Evolutionary conservation across 768 basidiomycete species (phyloP), one percentile per base, ranked within the genome.

Genomic region (Suillus alpinus): DNA sequence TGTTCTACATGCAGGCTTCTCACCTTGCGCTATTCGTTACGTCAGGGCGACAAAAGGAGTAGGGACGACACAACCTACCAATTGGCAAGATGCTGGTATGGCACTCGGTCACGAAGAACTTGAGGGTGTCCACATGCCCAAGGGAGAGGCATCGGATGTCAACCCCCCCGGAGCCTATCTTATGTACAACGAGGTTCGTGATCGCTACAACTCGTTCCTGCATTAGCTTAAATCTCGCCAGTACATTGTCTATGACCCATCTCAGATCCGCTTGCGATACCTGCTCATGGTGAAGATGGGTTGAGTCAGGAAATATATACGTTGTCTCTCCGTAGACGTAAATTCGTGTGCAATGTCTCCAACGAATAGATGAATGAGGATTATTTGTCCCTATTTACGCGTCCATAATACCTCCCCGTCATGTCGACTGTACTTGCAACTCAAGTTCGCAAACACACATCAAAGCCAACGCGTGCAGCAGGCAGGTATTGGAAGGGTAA

Each of bases 401-500:
- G 31, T 59, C 58, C 10, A 32, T 58, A 51, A 58, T 37, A 36
- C 37, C 32, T 55, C 43, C 43, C 53, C 18, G 46, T 49, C 64
- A 73, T 74, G 72, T 73, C 72, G 31, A 73, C 73, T 26, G 56
- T 73, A 8, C 73, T 73, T 47, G 72, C 72, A 58, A 73, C 72
- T 0, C 66, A 75, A 56, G 72, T 73, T 52, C 81, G 86, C 62
- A 93, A 93, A 66, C 83, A 85, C 62, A 91, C 91, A 8, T 85
- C 88, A 23, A 85, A 91, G n/a, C 81, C 86, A 7, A 82, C 92
- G n/a, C 79, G 81, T 56, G 92, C 94, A 5, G 92, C 85, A 2
- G 89, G 85, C 6, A 89, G 94, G 3, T 95, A 96, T 74, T 92
- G 92, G 87, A 91, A 90, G 66, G 94, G 94, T 59, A 92, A 93